Evolutionary conservation across 306 rosid genomes (phyloP), one percentile per base, ranked within the genome.

Genomic region (Potentilla sterilis): DNA sequence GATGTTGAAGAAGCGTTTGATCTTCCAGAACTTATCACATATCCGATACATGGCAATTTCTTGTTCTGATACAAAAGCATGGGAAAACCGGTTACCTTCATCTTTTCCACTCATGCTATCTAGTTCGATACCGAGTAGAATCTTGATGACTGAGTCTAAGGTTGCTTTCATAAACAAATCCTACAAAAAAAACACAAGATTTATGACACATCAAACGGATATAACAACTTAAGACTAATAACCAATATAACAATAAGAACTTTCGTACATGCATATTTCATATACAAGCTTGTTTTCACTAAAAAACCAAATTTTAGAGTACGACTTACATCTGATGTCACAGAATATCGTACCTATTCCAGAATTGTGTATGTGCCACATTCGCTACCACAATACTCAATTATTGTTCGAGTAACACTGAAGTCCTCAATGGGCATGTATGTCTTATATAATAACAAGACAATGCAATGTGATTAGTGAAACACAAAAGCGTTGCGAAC

Each of bases 111-210:
- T 8, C 62, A 62, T 21, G 69, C 61, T 78, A 32, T 78, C 51
- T 44, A 71, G 55, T 41, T 71, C 67, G 10, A 78, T 51, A 15
- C 81, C 81, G 28, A 78, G 62, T 10, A 67, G 73, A 38, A 78
- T 48, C 73, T 63, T 72, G 15, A 78, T 54, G 40, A 72, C 40
- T 18, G 77, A 72, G 18, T 70, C 81, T 28, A 78, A 68, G 19
- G 81, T 15, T 4, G 71, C 7, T 63, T 41, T 71, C 73, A 51
- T 72, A 46, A 78, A 72, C 77, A 78, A 62, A 41, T 78, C 73
- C 81, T 46, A 48, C 9, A 59, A 2, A 11, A 6, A 8, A 52
- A 40, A 38, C 8, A 38, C 18, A 40, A 22, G 67, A 55, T 7
- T 21, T 2, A 57, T 21, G 63, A 9, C 0, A 0, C 2, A 21